Evolutionary conservation across 1,284 basidiomycete genomes (phyloP), one percentile per base, ranked within the genome.

Genomic region (Austroboletus niveus): DNA sequence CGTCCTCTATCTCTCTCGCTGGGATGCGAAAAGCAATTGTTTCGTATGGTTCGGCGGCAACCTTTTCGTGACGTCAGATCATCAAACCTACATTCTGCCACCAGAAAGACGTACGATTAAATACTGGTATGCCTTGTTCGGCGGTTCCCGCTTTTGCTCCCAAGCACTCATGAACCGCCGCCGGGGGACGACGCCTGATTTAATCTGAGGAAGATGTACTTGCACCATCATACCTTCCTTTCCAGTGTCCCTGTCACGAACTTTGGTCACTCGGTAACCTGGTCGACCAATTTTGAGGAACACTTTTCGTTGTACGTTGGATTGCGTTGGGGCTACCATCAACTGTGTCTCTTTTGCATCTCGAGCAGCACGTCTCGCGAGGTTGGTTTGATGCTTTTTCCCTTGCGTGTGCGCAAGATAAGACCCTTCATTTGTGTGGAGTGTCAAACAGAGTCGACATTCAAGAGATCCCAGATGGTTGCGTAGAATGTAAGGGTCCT

Each of bases 321-420:
- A 82, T 67, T 87, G 84, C 5, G 87, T 75, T 17, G 90, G 89
- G 7, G 89, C 86, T 52, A 94, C 86, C 78, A 91, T 88, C 57
- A 96, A 73, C 66, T 92, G 87, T 0, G 86, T 84, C 65, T 98
- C 94, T 68, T 98, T 96, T 48, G 93, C 90, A 76, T 99, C 97
- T 51, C 88, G 83, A 11, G 96, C 96, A 0, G 97, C 97, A 60
- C 97, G 86, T 42, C 97, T 84, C 5, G 96, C 97, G 34, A 99
- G 84, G 68, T 99, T 99, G 1, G 96, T 98, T 71, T 99, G 97
- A 68, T 99, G 97, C 71, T 99, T 99, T 76, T 99, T 99, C 30
- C 97, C 97, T 75, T 99, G 97, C 0, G 97, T 99, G 63, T 99
- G 97, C 0, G 97, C 96, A 44, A 99, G 88, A 71, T 99, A 99